Percentiles rank a stretch among this genome's conserved stretches.
These are phyloP conservation scores for Acarospora socialis DNA, from an alignment of 2,329 filamentous ascomycete genomes.

Conservation along the genomic window DNA sequence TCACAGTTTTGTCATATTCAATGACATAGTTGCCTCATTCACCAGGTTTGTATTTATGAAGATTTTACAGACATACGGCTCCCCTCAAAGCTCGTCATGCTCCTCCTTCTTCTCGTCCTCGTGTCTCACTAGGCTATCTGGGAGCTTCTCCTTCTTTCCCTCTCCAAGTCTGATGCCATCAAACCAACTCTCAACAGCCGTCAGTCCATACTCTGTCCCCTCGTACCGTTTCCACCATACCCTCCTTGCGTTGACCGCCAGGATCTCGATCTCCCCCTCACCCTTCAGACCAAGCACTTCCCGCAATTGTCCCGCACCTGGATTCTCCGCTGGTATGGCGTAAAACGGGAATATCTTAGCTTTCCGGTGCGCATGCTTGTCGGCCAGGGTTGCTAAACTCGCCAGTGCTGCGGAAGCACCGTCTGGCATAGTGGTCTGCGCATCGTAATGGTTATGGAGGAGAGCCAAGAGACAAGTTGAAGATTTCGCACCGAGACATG, in stretches of 20 bases:
- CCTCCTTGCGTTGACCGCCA: constrained; percentile 74
- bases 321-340: constrained; percentile 50
- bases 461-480: constrained; percentile 73
- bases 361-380: constrained; percentile 55
- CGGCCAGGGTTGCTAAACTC: constrained; percentile 56
- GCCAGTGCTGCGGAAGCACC: constrained; percentile 39
- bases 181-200: constrained; percentile 68
- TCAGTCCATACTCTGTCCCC: constrained; percentile 39
- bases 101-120: constrained; percentile 17
- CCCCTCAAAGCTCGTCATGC: constrained; percentile 30
- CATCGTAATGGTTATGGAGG: constrained; percentile 40
- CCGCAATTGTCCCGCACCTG: constrained; percentile 41
- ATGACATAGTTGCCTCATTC: too few species aligned
- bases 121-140: constrained; percentile 39
- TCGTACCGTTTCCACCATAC: constrained; percentile 72
- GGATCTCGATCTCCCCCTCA: constrained; percentile 47
- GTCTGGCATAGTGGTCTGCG: constrained; percentile 32
- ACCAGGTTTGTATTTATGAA: too few species aligned
- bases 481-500: constrained; percentile 63
- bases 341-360: constrained; percentile 72
- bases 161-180: constrained; percentile 86
- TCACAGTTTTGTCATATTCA: too few species aligned
- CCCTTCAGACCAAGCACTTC: constrained; percentile 46
- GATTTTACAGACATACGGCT: too few species aligned
- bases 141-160: constrained; percentile 61